Evolutionary conservation across 371 early-diverging fungal species (phyloP).

Genomic region (Mortierella sp.): DNA sequence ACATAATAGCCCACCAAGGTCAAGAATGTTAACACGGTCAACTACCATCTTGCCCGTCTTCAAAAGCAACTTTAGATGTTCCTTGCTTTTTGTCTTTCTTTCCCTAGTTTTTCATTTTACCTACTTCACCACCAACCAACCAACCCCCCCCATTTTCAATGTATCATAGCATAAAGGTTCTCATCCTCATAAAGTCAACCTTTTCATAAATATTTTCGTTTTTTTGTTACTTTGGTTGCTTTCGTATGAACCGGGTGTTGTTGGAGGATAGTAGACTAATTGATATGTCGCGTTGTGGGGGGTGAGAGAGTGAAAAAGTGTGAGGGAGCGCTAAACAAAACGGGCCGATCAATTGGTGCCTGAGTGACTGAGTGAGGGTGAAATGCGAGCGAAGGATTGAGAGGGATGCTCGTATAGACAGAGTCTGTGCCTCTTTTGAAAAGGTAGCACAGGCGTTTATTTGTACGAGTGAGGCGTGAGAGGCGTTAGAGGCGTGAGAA

Average conservation of each 20-base stretch:
- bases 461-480: background rate
- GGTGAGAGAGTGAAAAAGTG: background rate
- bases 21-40: constrained; percentile 72
- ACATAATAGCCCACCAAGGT: constrained; percentile 62
- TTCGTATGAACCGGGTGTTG: background rate
- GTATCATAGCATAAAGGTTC: constrained; percentile 21
- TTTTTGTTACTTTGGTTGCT: background rate
- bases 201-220: background rate
- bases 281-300: too few species aligned
- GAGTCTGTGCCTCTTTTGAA: background rate
- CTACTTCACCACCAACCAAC: background rate
- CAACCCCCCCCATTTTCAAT: constrained; percentile 6
- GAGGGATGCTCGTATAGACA: background rate
- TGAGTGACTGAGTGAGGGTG: too few species aligned
- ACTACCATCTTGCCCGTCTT: constrained; percentile 78
- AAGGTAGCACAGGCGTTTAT: background rate
- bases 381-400: too few species aligned
- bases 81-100: background rate
- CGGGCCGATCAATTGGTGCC: too few species aligned
- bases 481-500: background rate
- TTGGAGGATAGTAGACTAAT: background rate
- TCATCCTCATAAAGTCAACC: background rate
- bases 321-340: too few species aligned
- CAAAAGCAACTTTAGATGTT: constrained; percentile 70
- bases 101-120: background rate